Evolutionary conservation across 2,329 filamentous ascomycete genomes (phyloP).

Genomic region (Coniochaeta sp.): DNA sequence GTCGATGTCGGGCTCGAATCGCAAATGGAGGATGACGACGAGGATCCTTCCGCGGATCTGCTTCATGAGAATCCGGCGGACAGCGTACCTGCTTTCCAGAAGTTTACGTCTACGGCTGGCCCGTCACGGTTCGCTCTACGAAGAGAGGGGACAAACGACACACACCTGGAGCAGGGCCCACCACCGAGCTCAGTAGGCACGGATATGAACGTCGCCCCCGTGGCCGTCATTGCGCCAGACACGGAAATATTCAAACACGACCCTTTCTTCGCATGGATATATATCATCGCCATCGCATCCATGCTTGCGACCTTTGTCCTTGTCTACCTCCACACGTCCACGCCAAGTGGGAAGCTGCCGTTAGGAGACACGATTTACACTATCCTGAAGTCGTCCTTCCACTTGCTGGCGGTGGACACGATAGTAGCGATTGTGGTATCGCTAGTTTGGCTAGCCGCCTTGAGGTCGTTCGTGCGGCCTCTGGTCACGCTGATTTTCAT

Average conservation of each 20-base stretch:
- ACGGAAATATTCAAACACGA: constrained; percentile 76
- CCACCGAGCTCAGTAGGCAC: constrained; percentile 31
- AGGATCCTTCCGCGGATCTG: constrained; percentile 53
- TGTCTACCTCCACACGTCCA: constrained; percentile 80
- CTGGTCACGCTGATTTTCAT: constrained; percentile 75
- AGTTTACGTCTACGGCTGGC: constrained; percentile 38
- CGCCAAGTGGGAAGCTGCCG: constrained; percentile 59
- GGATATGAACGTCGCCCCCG: constrained; percentile 24
- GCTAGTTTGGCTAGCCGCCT: constrained; percentile 79
- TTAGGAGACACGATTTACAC: constrained; percentile 94
- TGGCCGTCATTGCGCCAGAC: constrained; percentile 42
- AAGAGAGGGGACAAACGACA: constrained; percentile 36
- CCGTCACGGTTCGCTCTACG: constrained; percentile 31
- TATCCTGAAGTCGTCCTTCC: constrained; percentile 76
- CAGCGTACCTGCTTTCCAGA: constrained; percentile 55
- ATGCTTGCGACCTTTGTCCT: constrained; percentile 85
- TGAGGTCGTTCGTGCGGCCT: constrained; percentile 82
- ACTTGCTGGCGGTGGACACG: constrained; percentile 86
- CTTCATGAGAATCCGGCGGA: constrained; percentile 46
- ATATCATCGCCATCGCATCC: constrained; percentile 74
- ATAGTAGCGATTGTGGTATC: constrained; percentile 84
- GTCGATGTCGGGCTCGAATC: constrained; percentile 82
- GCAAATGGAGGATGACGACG: constrained; percentile 49
- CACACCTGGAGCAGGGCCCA: constrained; percentile 37
- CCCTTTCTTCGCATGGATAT: constrained; percentile 85